A percentile compares a stretch with the other conserved stretches of the same genome.
These are phyloP conservation scores for Parascedosporium putredinis DNA, from an alignment of 2,329 filamentous ascomycete species.

Conservation along the genomic window DNA sequence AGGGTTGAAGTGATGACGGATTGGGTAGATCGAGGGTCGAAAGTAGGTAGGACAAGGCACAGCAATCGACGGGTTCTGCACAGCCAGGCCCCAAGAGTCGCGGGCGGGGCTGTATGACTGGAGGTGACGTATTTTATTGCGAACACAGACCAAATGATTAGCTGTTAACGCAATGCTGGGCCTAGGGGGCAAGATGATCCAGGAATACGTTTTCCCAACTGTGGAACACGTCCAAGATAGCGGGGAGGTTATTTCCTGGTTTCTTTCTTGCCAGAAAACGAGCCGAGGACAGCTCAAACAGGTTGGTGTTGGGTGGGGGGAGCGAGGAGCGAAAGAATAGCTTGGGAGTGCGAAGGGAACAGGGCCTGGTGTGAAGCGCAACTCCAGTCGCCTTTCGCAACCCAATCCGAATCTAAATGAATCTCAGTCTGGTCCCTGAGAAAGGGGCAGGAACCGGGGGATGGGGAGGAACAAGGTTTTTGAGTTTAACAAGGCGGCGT, in stretches of 20 bases:
- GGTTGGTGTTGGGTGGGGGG: not conserved
- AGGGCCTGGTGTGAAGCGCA: not conserved
- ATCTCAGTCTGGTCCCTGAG: too few species aligned
- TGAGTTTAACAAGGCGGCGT: not conserved
- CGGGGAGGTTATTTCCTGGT: too few species aligned
- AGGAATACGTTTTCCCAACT: too few species aligned
- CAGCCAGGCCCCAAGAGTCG: not conserved
- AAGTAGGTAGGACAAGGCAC: not conserved
- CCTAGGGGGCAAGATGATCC: not conserved
- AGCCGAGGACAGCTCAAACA: not conserved
- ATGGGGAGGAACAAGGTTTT: not conserved
- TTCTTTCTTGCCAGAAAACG: too few species aligned
- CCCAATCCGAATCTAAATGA: too few species aligned
- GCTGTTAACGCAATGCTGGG: not conserved
- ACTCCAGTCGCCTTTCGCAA: not conserved
- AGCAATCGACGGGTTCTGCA: not conserved
- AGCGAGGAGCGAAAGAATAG: not conserved
- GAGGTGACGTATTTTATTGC: not conserved
- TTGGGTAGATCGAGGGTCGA: slow-evolving; percentile 1
- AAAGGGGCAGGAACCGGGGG: too few species aligned
- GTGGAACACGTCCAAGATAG: too few species aligned
- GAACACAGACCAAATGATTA: not conserved
- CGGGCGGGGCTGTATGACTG: not conserved
- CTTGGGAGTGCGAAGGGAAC: not conserved
- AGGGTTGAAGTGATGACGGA: not conserved